phyloP scores from a whole-genome alignment of 1,284 basidiomycete species.

The Somion occarium region DNA sequence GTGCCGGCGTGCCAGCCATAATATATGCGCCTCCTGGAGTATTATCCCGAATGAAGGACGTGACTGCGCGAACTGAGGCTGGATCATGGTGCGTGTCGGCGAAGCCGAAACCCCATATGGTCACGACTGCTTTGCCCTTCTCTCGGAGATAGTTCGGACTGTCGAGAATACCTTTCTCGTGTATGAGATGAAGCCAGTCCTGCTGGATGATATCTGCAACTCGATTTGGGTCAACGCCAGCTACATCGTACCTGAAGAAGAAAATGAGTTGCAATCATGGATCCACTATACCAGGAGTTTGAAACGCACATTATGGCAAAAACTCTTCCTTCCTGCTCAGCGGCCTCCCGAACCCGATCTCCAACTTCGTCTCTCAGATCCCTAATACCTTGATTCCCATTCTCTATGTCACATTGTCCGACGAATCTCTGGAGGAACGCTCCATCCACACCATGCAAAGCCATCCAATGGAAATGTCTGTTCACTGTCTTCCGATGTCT shows the following conservation, averaged over 20 bases:
- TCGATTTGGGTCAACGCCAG: constrained; percentile 57
- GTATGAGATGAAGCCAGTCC: constrained; percentile 68
- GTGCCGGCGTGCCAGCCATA: constrained; percentile 59
- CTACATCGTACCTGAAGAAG: constrained; percentile 65
- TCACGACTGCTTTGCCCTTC: constrained; percentile 60
- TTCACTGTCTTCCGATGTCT: constrained; percentile 67
- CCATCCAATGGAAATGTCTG: constrained; percentile 81
- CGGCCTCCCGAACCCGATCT: constrained; percentile 62
- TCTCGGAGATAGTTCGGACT: constrained; percentile 69
- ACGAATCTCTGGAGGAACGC: constrained; percentile 74
- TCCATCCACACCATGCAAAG: constrained; percentile 69
- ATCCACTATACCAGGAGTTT: constrained; percentile 1
- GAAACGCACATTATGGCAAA: constrained; percentile 71
- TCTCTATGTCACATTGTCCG: constrained; percentile 51
- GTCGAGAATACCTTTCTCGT: constrained; percentile 53
- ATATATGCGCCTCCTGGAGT: constrained; percentile 73
- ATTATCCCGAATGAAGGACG: constrained; percentile 46
- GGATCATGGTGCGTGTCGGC: constrained; percentile 59
- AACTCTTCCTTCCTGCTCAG: constrained; percentile 70
- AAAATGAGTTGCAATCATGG: constrained; percentile 4
- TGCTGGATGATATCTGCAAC: constrained; percentile 53
- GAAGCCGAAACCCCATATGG: constrained; percentile 71
- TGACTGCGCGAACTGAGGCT: constrained; percentile 47
- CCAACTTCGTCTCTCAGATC: constrained; percentile 68
- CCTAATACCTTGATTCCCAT: constrained; percentile 48